These are phyloP conservation scores for Trichoderma cornu-damae DNA, from an alignment of 2,329 filamentous ascomycete species.

Conservation along the genomic window DNA sequence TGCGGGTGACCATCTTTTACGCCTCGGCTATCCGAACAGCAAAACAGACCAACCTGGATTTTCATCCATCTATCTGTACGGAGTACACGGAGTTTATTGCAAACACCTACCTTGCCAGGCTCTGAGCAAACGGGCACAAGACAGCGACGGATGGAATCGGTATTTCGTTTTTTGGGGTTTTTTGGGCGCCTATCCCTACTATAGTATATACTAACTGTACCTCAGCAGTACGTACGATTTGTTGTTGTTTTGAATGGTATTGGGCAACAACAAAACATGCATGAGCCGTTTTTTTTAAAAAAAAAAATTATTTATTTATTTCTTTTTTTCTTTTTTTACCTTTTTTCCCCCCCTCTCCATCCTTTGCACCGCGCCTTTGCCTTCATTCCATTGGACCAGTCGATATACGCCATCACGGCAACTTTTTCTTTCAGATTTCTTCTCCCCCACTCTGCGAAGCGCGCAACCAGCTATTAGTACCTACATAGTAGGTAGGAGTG, in stretches of 20 bases:
- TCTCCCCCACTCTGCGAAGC: too few relatives aligned
- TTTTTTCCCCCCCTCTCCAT: too few relatives aligned
- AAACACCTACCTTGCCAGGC: too few relatives aligned
- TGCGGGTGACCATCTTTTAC: background rate
- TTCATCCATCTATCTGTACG: background rate
- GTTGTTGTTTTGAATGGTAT: background rate
- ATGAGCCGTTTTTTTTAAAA: too few relatives aligned
- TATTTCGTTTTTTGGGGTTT: background rate
- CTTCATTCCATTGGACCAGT: too few relatives aligned
- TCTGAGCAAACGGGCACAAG: background rate
- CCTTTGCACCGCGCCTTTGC: too few relatives aligned
- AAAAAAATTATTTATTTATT: too few relatives aligned
- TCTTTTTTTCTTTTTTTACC: too few relatives aligned
- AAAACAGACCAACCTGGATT: background rate
- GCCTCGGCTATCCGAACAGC: conserved; percentile 1
- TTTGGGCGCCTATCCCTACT: background rate
- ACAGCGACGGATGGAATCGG: background rate
- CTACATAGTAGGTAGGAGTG: too few relatives aligned
- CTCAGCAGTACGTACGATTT: background rate
- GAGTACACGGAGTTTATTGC: background rate
- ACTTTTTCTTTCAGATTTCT: too few relatives aligned
- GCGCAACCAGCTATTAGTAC: too few relatives aligned
- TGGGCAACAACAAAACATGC: background rate
- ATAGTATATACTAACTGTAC: background rate
- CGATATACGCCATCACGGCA: too few relatives aligned